Evolutionary conservation across 345 rosid genomes (phyloP).

Genomic region (Rhodamnia rubescens): DNA sequence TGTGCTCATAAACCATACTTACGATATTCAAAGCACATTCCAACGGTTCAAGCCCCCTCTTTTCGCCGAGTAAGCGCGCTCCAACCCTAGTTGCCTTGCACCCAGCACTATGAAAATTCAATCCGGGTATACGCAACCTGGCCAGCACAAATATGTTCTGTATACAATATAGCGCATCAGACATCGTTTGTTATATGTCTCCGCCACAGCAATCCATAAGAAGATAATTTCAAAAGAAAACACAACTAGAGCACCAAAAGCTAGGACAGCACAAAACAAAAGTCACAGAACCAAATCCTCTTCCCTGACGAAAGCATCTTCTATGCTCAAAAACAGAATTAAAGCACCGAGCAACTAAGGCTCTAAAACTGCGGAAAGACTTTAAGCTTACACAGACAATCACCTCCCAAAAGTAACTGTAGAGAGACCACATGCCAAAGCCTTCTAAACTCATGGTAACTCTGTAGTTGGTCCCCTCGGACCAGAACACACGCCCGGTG

Average conservation of each 20-base stretch:
- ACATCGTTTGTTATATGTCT: not conserved
- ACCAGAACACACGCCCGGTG: not conserved
- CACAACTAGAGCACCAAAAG: not conserved
- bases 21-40: not conserved
- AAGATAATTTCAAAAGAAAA: not conserved
- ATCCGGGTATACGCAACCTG: not conserved
- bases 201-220: not conserved
- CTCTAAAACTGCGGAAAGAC: not conserved
- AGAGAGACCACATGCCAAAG: not conserved
- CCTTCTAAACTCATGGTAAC: not conserved
- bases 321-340: not conserved
- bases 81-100: not conserved
- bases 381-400: not conserved
- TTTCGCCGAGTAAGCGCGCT: not conserved
- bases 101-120: not conserved
- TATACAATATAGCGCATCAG: not conserved
- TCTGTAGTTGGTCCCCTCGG: not conserved
- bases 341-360: not conserved
- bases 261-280: not conserved
- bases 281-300: not conserved
- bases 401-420: not conserved
- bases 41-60: not conserved
- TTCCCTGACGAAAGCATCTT: not conserved
- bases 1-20: not conserved
- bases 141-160: not conserved